phyloP scores from a whole-genome alignment of 2,329 filamentous ascomycete species.

The Aspergillus ustus region DNA sequence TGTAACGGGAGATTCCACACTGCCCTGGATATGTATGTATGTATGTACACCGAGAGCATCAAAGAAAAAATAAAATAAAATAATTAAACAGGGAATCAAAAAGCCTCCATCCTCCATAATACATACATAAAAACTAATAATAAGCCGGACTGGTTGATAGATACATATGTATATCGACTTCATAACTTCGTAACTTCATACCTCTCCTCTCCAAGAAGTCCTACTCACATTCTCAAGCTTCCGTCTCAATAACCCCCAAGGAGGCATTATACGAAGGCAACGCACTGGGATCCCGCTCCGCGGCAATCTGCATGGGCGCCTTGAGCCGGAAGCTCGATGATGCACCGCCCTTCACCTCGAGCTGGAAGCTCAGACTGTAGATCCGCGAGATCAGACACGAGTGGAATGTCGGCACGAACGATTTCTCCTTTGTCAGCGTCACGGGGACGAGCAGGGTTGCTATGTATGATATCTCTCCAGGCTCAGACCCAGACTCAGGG shows the following conservation, averaged over 20 bases:
- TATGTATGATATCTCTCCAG: not conserved
- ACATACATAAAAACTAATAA: too few relatives aligned
- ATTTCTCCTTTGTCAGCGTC: slow-evolving; percentile 19
- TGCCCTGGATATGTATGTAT: too few relatives aligned
- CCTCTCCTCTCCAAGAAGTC: too few relatives aligned
- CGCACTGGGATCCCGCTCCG: slow-evolving; percentile 13
- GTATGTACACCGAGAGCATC: too few relatives aligned
- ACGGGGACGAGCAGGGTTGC: slow-evolving; percentile 21
- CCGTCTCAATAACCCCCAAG: slow-evolving; percentile 13
- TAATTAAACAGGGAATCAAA: too few relatives aligned
- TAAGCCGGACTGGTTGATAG: too few relatives aligned
- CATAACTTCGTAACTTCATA: too few relatives aligned
- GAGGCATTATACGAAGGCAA: slow-evolving; percentile 20
- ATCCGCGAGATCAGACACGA: slow-evolving; percentile 21
- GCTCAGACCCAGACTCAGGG: too few relatives aligned
- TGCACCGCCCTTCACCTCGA: slow-evolving; percentile 17
- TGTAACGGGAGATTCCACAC: too few relatives aligned
- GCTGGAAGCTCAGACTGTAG: slow-evolving; percentile 18
- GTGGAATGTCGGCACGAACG: slow-evolving; percentile 23
- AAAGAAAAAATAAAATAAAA: too few relatives aligned
- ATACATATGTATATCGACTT: too few relatives aligned
- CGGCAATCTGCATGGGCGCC: slow-evolving; percentile 15
- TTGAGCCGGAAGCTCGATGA: slow-evolving; percentile 4
- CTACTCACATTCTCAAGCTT: not conserved
- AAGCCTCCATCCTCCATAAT: too few relatives aligned